A percentile compares a stretch with the other conserved stretches of the same genome.
These are phyloP conservation scores for Chiua sp. DNA, from an alignment of 1,284 basidiomycete species.

Conservation along the genomic window DNA sequence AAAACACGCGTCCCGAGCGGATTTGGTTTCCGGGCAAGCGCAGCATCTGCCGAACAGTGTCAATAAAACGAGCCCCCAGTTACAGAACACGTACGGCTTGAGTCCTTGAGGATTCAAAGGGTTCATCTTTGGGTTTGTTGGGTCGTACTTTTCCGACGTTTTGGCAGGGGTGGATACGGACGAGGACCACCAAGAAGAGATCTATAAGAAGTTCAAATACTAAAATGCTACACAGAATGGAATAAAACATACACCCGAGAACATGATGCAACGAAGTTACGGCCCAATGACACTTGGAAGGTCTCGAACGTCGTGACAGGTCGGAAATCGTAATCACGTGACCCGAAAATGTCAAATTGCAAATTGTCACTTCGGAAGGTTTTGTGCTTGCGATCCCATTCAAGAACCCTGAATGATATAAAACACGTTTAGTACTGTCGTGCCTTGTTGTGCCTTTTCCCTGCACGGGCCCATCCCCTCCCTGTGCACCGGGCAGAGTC, in stretches of 20 bases:
- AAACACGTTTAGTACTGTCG: too few relatives aligned
- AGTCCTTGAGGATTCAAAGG: constrained; percentile 89
- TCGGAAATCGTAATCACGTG: background rate
- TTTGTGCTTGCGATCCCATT: too few relatives aligned
- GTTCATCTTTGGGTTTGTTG: constrained; percentile 75
- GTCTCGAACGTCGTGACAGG: too few relatives aligned
- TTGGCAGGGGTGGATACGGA: constrained; percentile 35
- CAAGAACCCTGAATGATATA: too few relatives aligned
- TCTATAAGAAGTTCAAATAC: constrained; percentile 27
- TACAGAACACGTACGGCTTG: constrained; percentile 75
- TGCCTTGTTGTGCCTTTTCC: background rate
- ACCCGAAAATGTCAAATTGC: too few relatives aligned
- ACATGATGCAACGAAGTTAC: constrained; percentile 16
- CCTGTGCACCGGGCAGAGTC: background rate
- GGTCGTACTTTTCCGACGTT: constrained; percentile 54
- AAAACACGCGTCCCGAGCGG: constrained; percentile 92
- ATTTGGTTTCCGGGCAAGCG: constrained; percentile 95
- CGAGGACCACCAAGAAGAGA: constrained; percentile 49
- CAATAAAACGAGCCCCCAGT: background rate
- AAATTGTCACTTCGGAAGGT: too few relatives aligned
- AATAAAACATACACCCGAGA: constrained; percentile 29
- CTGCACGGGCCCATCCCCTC: background rate
- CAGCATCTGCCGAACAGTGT: constrained; percentile 69
- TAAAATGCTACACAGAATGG: constrained; percentile 6
- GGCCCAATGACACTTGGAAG: background rate